Evolutionary conservation across 2,329 filamentous ascomycete genomes (phyloP).

Genomic region (Pseudocercospora musae): DNA sequence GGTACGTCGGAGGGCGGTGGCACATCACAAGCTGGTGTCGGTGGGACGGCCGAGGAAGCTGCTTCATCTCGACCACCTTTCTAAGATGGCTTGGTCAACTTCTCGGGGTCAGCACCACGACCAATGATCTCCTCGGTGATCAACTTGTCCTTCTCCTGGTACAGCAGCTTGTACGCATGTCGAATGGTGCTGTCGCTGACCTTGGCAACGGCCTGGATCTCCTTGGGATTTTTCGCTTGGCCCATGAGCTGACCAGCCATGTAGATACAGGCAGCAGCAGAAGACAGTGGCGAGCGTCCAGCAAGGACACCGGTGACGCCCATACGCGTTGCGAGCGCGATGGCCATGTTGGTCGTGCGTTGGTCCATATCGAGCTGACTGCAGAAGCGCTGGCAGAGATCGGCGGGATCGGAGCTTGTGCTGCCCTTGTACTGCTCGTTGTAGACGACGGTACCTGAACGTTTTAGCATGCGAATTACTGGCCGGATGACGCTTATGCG

Average conservation of each 20-base stretch:
- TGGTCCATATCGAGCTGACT: constrained; percentile 74
- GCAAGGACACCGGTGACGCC: constrained; percentile 76
- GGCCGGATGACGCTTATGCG: constrained; percentile 2
- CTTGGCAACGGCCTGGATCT: constrained; percentile 78
- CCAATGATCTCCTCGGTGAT: constrained; percentile 73
- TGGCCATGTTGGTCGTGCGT: constrained; percentile 74
- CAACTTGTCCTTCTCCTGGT: constrained; percentile 68
- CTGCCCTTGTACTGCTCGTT: constrained; percentile 31
- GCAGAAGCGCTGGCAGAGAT: constrained; percentile 83
- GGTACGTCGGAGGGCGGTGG: not conserved
- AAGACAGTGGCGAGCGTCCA: constrained; percentile 88
- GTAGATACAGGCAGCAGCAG: constrained; percentile 94
- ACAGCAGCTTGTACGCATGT: constrained; percentile 88
- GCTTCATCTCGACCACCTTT: not conserved
- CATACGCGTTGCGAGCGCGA: constrained; percentile 73
- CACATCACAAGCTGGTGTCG: not conserved
- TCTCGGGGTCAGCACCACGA: constrained; percentile 67
- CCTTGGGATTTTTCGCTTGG: constrained; percentile 73
- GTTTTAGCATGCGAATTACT: constrained; percentile 18
- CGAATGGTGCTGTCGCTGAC: constrained; percentile 97
- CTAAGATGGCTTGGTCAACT: constrained; percentile 56
- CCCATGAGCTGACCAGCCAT: constrained; percentile 88
- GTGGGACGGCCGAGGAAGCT: not conserved
- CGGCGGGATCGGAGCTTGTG: constrained; percentile 33
- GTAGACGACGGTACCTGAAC: constrained; percentile 28